These are phyloP conservation scores for Rutstroemia sydowiana DNA, from an alignment of 2,329 filamentous ascomycete species.

Conservation along the genomic window DNA sequence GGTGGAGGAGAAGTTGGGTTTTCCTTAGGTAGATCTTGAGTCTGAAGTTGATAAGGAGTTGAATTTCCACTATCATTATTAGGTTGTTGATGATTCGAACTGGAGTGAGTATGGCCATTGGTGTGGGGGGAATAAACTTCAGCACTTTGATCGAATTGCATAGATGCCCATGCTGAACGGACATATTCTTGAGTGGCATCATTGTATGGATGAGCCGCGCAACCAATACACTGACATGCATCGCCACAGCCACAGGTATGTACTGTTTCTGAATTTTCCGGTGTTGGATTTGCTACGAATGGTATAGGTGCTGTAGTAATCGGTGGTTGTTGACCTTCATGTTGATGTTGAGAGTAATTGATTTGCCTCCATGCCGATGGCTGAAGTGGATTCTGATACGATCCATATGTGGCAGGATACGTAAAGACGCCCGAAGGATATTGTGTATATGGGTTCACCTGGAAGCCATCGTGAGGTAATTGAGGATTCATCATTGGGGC, in stretches of 20 bases:
- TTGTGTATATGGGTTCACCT: constrained; percentile 18
- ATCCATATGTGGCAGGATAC: constrained; percentile 48
- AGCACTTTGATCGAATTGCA: constrained; percentile 20
- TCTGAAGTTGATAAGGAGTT: constrained; percentile 5
- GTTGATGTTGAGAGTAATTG: constrained; percentile 33
- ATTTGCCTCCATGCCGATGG: constrained; percentile 45
- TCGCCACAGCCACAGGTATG: constrained; percentile 58
- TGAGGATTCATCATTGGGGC: constrained; percentile 13
- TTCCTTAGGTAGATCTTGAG: neutral
- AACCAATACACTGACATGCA: constrained; percentile 60
- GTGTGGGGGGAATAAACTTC: constrained; percentile 14
- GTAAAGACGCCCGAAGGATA: constrained; percentile 39
- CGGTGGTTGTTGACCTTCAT: constrained; percentile 18
- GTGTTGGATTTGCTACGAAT: constrained; percentile 31
- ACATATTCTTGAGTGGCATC: constrained; percentile 51
- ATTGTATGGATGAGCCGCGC: constrained; percentile 61
- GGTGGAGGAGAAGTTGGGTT: constrained; percentile 21
- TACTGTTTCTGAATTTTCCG: constrained; percentile 25
- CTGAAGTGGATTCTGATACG: constrained; percentile 47
- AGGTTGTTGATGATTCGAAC: too few relatives aligned
- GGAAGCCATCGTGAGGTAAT: constrained; percentile 25
- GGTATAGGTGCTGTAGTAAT: constrained; percentile 12
- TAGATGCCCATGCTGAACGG: constrained; percentile 36
- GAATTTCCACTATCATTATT: constrained; percentile 2
- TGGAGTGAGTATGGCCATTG: constrained; percentile 14